Base-by-base conservation (phyloP, 225 moss, liverwort and hornwort genomes). In the Sphagnum tenellum region DNA sequence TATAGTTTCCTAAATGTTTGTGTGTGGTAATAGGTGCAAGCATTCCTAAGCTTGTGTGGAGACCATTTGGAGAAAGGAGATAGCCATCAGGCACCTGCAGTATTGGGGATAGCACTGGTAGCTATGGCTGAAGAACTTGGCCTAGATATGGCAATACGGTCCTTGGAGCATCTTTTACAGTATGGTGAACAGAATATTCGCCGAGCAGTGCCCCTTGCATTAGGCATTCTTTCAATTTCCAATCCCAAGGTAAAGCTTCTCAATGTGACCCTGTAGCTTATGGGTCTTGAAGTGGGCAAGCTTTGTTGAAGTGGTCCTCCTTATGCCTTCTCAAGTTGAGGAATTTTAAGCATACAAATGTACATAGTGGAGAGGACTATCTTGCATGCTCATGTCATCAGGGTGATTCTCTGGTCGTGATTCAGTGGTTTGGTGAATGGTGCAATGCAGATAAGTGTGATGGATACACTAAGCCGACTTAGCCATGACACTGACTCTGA, bases 81-180 rank as follows among this genome's bases (percentile, higher is more conserved):
- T 59, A 90, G 81, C 70, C 83, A 98, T 76, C 96, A 98, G 55
- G 96, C 96, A 63, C 96, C 96, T 71, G 93, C 96, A 70, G 93
- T 93, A 66, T 73, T 98, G 67, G 96, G 96, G 66, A 98, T 98
- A 74, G 96, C 96, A 10, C 77, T 98, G 67, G 90, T 93, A 52
- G 92, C 96, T 57, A 98, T 98, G 93, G 96, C 96, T 7, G 96
- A 98, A 80, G 96, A 98, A 71, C 87, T 98, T 76, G 96, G 96
- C 66, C 76, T 84, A 50, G 96, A 98, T 63, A 98, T 98, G 96
- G 96, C 93, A 45, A 98, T 98, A 64, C 92, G 96, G 73, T 98
- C 96, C 45, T 79, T 98, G 68, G 90, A 98, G 75, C 96, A 98
- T 76, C 90, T 98, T 73, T 69, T 98, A 12, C 96, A 98, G 67